These are phyloP conservation scores for Trametes punicea DNA, from an alignment of 768 basidiomycete species.

Conservation along the genomic window DNA sequence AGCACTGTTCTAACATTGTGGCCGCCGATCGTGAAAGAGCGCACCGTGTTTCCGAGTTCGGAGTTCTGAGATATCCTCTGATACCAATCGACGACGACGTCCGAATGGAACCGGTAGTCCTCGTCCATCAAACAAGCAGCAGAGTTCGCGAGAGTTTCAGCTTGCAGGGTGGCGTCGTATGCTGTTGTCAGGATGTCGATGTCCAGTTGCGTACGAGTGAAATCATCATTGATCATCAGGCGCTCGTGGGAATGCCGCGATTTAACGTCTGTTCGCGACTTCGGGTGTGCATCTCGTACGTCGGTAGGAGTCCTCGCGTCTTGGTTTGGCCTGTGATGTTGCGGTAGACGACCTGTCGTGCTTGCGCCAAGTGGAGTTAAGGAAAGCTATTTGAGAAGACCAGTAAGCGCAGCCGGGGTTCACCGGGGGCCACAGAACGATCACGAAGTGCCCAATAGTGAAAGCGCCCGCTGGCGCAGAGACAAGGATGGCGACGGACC, in stretches of 20 bases:
- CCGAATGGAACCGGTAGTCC: no score
- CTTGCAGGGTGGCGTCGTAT: neutral
- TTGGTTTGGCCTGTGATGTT: neutral
- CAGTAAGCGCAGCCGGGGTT: no score
- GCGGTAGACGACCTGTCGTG: no score
- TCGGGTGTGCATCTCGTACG: no score
- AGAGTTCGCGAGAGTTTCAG: neutral
- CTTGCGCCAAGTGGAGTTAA: no score
- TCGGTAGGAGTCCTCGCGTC: no score
- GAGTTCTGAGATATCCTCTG: neutral
- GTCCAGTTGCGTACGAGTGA: neutral
- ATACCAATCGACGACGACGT: neutral
- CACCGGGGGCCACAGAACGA: no score
- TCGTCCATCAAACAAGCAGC: neutral
- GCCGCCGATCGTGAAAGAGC: neutral
- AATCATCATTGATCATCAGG: neutral
- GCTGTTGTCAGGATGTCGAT: neutral
- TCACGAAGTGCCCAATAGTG: neutral
- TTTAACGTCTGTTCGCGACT: neutral
- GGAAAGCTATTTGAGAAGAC: no score
- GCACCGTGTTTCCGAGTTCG: neutral
- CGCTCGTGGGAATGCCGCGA: neutral
- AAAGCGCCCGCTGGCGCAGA: neutral
- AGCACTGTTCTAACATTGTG: neutral
- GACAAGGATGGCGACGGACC: slow-evolving; percentile 1